Conservation (phyloP, 176 grass and related monocot species). For the Triticum monococcum region DNA sequence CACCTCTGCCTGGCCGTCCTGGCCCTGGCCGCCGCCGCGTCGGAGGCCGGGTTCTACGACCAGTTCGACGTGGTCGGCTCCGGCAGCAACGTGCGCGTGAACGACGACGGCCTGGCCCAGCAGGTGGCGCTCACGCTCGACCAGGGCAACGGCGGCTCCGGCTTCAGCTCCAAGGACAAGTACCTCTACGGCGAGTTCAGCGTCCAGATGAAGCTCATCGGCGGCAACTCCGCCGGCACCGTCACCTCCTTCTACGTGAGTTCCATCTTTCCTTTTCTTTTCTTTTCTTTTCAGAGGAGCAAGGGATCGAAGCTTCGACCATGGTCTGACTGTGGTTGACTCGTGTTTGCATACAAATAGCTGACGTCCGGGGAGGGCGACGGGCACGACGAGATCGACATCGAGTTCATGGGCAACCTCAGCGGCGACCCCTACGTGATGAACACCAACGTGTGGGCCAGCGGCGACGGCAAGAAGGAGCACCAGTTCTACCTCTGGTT, state of each 20-base stretch:
- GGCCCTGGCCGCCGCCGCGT: not conserved
- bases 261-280: not conserved
- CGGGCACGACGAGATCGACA: conserved; percentile 52
- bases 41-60: conserved; percentile 19
- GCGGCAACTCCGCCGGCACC: conserved; percentile 47
- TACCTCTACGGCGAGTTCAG: conserved; percentile 53
- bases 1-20: not conserved
- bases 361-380: conserved; percentile 32
- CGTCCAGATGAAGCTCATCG: conserved; percentile 53
- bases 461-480: conserved; percentile 50
- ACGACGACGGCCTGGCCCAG: conserved; percentile 18
- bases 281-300: too few relatives aligned
- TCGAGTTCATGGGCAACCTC: conserved; percentile 49
- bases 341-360: not conserved
- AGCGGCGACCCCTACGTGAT: conserved; percentile 5
- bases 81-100: conserved; percentile 14
- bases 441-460: conserved; percentile 58
- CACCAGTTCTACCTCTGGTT: conserved; percentile 62
- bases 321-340: not conserved
- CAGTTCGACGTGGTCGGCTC: conserved; percentile 16
- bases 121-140: conserved; percentile 23
- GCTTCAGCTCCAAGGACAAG: conserved; percentile 33
- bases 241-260: conserved; percentile 51
- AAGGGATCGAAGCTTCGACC: too few relatives aligned
- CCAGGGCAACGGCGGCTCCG: not conserved